A percentile compares a stretch with the other conserved stretches of the same genome.
Evolutionary conservation across 306 rosid genomes (phyloP).

Genomic region (Nissolia schottii): DNA sequence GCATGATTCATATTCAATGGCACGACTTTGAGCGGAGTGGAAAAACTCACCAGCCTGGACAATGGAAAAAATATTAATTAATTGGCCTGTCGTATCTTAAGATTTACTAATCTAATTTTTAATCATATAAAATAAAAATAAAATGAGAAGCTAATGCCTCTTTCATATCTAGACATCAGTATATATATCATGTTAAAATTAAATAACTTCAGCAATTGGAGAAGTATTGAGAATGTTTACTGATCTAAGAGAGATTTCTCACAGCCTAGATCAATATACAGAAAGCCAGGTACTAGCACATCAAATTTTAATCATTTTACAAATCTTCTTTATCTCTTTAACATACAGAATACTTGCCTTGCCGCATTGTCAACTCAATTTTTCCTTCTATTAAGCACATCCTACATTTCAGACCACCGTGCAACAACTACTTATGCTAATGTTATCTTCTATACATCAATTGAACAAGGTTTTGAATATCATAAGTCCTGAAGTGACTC

Average conservation of each 20-base stretch:
- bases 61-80: constrained; percentile 3
- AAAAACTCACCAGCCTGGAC: constrained; percentile 82
- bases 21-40: constrained; percentile 55
- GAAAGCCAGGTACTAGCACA: background rate
- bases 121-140: background rate
- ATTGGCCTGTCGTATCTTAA: constrained; percentile 4
- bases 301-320: background rate
- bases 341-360: background rate
- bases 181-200: background rate
- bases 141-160: background rate
- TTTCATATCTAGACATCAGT: background rate
- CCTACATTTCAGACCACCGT: constrained; percentile 2
- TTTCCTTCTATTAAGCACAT: background rate
- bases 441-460: background rate
- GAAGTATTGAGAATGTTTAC: background rate
- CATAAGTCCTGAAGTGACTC: background rate
- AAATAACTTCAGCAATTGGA: background rate
- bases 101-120: constrained; percentile 17
- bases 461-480: background rate
- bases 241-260: background rate
- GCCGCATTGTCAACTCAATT: constrained; percentile 12
- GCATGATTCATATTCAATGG: constrained; percentile 50
- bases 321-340: background rate
- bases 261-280: no score
- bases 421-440: background rate